Base-by-base conservation (phyloP, 768 basidiomycete genomes). In the Tulasnella calospora region DNA sequence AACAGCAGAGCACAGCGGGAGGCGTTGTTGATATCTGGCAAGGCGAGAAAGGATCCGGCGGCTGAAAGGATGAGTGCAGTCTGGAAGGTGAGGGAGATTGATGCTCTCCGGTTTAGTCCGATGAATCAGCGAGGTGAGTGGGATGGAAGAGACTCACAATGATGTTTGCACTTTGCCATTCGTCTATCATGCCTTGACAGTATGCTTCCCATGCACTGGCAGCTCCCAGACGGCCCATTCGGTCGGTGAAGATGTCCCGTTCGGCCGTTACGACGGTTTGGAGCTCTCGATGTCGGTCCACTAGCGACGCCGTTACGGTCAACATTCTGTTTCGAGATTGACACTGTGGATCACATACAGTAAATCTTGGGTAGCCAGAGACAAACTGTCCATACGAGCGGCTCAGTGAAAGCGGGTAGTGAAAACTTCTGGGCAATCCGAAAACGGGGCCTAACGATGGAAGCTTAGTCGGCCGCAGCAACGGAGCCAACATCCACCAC, bases 161-260 rank as follows among this genome's bases (percentile, higher is more conserved):
- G 70, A 78, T 55, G 46, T 78, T 78, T 21, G 70, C 46, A 30
- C 71, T 78, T 15, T 71, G 72, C 77, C 77, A 78, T 55, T 78
- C 77, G 35, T 72, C 77, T 44, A 78, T 55, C 30, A 78, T 33
- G 23, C 67, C 40, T 8, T 78, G 72, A 38, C 40, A 41, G 55
- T 78, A 72, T 38, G 41, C 70, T 69, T 78, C 36, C 77, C 77
- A 78, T 30, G 77, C 77, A 27, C 41, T 78, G n/a, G 44, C 71
- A 21, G 77, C 77, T 12, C 77, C 40, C 23, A 46, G 36, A 44
- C 77, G 41, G 30, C 69, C 77, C 21, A 41, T n/a, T 33, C 46
- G 69, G 27, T 78, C 77, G 7, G 77, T 78, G 71, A 78, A 78
- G 69, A 78, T 78, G 13, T 78, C 27, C 41, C 61, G 30, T 67